These are phyloP conservation scores for Starmerella potacharoeniae DNA, from an alignment of 805 yeast genomes.

Conservation along the genomic window DNA sequence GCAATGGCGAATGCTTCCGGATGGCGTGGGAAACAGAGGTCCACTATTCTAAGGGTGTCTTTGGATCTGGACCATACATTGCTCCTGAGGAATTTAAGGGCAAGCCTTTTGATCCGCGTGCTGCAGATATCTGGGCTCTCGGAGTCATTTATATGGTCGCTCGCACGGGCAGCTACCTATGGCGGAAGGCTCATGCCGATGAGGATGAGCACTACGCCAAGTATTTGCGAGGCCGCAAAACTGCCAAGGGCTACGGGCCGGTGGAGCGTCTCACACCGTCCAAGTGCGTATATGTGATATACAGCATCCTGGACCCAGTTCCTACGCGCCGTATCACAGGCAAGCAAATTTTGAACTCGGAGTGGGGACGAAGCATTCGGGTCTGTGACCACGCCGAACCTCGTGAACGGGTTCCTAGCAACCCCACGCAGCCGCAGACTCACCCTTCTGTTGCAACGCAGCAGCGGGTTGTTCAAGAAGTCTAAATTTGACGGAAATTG, in stretches of 20 bases:
- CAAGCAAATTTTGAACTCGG: slow-evolving; percentile 76
- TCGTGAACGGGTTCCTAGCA: not conserved
- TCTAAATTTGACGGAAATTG: not conserved
- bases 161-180: slow-evolving; percentile 86
- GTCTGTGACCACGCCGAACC: slow-evolving; percentile 61
- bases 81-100: slow-evolving; percentile 74
- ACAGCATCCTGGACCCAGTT: slow-evolving; percentile 84
- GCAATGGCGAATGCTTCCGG: slow-evolving; percentile 80
- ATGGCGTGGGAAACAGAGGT: slow-evolving; percentile 79
- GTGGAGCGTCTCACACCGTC: slow-evolving; percentile 77
- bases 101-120: slow-evolving; percentile 57
- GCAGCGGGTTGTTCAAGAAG: not conserved
- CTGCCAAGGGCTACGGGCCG: slow-evolving; percentile 81
- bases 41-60: slow-evolving; percentile 57
- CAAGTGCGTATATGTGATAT: slow-evolving; percentile 83
- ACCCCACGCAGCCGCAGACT: not conserved
- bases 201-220: slow-evolving; percentile 72
- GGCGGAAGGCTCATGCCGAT: slow-evolving; percentile 65
- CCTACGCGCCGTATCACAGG: slow-evolving; percentile 82
- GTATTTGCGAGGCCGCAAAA: slow-evolving; percentile 68
- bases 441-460: not conserved
- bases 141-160: slow-evolving; percentile 69
- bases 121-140: slow-evolving; percentile 81
- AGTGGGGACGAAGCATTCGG: slow-evolving; percentile 87
- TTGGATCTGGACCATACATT: slow-evolving; percentile 85